A percentile compares a stretch with the other conserved stretches of the same genome.
Conservation (phyloP, 371 early-diverging fungal species). For the Capniomyces stellatus region DNA sequence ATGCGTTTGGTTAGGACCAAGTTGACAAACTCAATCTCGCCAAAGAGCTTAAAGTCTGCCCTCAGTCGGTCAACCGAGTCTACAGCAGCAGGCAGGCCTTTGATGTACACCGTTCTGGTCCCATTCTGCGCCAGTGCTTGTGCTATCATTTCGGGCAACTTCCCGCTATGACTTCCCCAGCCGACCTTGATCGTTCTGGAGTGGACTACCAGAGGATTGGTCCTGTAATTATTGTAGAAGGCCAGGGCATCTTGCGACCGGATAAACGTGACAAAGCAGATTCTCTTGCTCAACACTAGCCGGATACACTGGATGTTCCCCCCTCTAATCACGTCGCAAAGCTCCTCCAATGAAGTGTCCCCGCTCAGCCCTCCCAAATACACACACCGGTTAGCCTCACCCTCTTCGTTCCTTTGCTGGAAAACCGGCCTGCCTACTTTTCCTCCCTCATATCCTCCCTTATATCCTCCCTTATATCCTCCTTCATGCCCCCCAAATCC, state of each 20-base stretch:
- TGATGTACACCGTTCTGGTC: neutral
- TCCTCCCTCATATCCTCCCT: neutral
- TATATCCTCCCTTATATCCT: neutral
- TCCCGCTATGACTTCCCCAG: slow-evolving; percentile 4
- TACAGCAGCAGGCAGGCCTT: neutral
- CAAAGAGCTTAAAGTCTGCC: slow-evolving; percentile 1
- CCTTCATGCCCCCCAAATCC: neutral
- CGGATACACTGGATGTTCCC: neutral
- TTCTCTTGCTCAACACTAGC: neutral
- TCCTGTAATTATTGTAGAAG: neutral
- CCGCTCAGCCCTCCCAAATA: slow-evolving; percentile 1
- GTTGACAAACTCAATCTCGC: slow-evolving; percentile 3
- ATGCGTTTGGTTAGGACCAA: neutral
- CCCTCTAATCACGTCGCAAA: slow-evolving; percentile 2
- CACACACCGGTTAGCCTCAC: slow-evolving; percentile 4
- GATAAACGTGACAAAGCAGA: slow-evolving; percentile 4
- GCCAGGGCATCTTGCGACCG: neutral
- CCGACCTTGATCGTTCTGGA: neutral
- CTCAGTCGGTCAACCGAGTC: neutral
- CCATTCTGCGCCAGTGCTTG: neutral
- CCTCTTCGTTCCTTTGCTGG: neutral
- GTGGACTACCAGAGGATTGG: neutral
- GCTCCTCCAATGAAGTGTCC: slow-evolving; percentile 1
- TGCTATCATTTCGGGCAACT: neutral
- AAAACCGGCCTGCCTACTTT: neutral